Evolutionary conservation across 129 eudicot genomes (phyloP), one percentile per base, ranked within the genome.

Genomic region (Flaveria sonorensis): DNA sequence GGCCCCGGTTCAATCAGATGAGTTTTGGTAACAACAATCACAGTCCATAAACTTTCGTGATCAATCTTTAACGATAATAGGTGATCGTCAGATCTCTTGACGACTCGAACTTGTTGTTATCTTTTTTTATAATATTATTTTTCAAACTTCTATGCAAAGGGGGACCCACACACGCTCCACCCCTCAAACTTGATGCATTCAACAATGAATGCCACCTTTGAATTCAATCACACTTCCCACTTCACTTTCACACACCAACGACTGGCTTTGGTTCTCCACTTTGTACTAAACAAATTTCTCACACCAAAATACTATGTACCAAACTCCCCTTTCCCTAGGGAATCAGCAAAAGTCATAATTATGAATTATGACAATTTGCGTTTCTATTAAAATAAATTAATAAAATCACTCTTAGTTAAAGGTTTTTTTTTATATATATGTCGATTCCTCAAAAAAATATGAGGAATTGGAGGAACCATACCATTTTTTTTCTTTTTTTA

Each of bases 251-350:
- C 82, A 72, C 81, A 76, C 88, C 75, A 90, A 72, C 74, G 60
- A 67, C 43, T 76, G 72, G 72, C 88, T 82, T 84, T 52, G 12
- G 46, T 80, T 59, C 81, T 36, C 66, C 72, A 73, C 75, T 65
- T 69, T 60, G 63, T 72, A 69, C 55, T 73, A 73, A 69, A 63
- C 81, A 65, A 40, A 26, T 48, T 72, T 86, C 69, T 73, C 90
- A 75, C 86, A 80, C 87, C 83, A 81, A 89, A 87, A 81, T 74
- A 71, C 64, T 83, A 89, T 87, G 87, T 82, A 87, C 92, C 88
- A 87, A 79, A 87, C 69, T 77, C 78, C 88, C 87, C 86, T 74
- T 73, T 76, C 86, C 96, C 88, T 89, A 81, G 98, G 98, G 96
- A 89, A 86, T 84, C 83, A 76, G 93, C 97, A 86, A 82, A 72